A percentile compares a stretch with the other conserved stretches of the same genome.
Conservation (phyloP, 1,284 basidiomycete genomes). For the Amylostereum areolatum region DNA sequence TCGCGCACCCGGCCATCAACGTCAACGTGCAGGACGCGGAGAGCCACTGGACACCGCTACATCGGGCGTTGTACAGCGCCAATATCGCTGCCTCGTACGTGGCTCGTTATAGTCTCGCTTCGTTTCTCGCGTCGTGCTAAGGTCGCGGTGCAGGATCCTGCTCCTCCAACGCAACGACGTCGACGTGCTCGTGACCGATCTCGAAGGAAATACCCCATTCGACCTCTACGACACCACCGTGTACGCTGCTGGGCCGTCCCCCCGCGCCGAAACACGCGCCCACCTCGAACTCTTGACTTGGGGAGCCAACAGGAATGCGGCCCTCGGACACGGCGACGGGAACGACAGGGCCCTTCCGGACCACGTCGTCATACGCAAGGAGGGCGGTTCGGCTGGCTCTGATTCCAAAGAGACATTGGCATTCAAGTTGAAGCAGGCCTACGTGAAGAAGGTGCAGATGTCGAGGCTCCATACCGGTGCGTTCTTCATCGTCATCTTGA, state of each 20-base stretch:
- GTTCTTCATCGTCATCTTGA: slow-evolving; percentile 5
- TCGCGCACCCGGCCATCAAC: slow-evolving; percentile 73
- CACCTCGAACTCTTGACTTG: slow-evolving; percentile 76
- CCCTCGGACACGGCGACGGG: slow-evolving; percentile 79
- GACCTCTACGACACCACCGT: slow-evolving; percentile 93
- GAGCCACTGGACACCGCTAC: slow-evolving; percentile 89
- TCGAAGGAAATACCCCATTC: slow-evolving; percentile 89
- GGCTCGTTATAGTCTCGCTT: slow-evolving; percentile 2
- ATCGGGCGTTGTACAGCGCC: slow-evolving; percentile 85
- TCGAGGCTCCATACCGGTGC: slow-evolving; percentile 73
- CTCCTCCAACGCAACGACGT: slow-evolving; percentile 73
- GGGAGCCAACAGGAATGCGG: slow-evolving; percentile 88
- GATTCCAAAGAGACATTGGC: slow-evolving; percentile 23
- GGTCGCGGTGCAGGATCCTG: slow-evolving; percentile 43
- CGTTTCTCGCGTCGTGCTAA: not conserved
- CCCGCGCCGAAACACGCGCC: slow-evolving; percentile 19
- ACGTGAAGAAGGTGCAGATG: slow-evolving; percentile 70
- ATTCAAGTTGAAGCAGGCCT: slow-evolving; percentile 50
- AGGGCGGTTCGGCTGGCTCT: slow-evolving; percentile 1
- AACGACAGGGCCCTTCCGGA: slow-evolving; percentile 82
- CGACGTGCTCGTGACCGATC: slow-evolving; percentile 75
- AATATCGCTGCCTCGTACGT: slow-evolving; percentile 75
- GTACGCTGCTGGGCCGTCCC: slow-evolving; percentile 61
- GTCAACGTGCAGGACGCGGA: slow-evolving; percentile 83
- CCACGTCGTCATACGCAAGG: slow-evolving; percentile 53